These are phyloP conservation scores for Priceomyces haplophilus DNA, from an alignment of 805 yeast species.

Conservation along the genomic window DNA sequence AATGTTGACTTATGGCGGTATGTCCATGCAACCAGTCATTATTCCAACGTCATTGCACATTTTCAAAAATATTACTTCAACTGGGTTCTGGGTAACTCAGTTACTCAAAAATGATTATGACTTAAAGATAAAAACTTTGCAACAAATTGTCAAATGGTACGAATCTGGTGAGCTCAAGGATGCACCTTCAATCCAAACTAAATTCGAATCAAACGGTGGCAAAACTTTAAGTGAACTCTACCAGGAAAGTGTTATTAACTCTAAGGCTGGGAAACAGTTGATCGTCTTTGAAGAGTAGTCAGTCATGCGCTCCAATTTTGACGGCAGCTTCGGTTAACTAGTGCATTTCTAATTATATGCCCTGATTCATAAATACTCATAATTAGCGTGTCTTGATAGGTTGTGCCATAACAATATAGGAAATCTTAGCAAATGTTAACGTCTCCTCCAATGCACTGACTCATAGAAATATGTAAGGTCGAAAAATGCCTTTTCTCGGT, in stretches of 20 bases:
- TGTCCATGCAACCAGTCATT: constrained; percentile 94
- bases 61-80: constrained; percentile 79
- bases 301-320: too few species aligned
- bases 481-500: background rate
- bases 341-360: background rate
- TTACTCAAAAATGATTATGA: constrained; percentile 33
- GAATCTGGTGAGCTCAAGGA: constrained; percentile 36
- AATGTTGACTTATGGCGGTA: constrained; percentile 92
- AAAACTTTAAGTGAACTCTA: constrained; percentile 27
- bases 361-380: too few species aligned
- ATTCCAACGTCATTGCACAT: constrained; percentile 86
- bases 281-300: constrained; percentile 16
- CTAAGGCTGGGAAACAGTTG: constrained; percentile 40
- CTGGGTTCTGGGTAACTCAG: constrained; percentile 91
- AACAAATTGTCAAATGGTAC: constrained; percentile 40
- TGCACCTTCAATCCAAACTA: constrained; percentile 33
- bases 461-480: too few species aligned
- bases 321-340: too few species aligned
- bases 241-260: constrained; percentile 29
- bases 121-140: constrained; percentile 35
- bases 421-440: too few species aligned
- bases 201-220: constrained; percentile 16
- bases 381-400: background rate
- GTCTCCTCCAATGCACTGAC: too few species aligned
- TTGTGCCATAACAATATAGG: background rate